Evolutionary conservation across 139 green algal species (phyloP).

Genomic region (Mesotaenium endlicherianum): DNA sequence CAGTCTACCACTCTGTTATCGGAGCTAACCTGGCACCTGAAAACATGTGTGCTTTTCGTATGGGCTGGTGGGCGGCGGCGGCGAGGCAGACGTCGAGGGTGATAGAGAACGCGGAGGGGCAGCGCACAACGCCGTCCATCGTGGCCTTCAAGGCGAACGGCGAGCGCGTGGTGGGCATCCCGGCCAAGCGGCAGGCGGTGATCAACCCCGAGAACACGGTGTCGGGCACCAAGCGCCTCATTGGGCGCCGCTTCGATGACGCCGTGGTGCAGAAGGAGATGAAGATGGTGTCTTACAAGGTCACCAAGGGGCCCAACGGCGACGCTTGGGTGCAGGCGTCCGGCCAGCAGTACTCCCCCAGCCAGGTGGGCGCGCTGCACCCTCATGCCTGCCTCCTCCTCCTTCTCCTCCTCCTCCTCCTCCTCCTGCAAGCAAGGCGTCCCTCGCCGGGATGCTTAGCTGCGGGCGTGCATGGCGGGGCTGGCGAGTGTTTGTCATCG

Average conservation of each 20-base stretch:
- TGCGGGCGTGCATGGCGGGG: too few species aligned
- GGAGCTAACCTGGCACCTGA: too few species aligned
- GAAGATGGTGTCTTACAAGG: conserved; percentile 98
- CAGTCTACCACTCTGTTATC: too few species aligned
- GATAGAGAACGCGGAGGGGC: conserved; percentile 97
- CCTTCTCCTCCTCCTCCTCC: too few species aligned
- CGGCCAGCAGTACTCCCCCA: conserved; percentile 88
- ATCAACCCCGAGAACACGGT: conserved; percentile 97
- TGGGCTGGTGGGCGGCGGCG: too few species aligned
- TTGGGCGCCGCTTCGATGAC: conserved; percentile 89
- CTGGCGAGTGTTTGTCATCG: too few species aligned
- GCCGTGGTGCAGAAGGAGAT: conserved; percentile 80
- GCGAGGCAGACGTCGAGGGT: conserved; percentile 87
- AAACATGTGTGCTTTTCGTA: too few species aligned
- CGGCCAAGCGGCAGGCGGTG: conserved; percentile 95
- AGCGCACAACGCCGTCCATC: conserved; percentile 94
- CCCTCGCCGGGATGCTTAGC: too few species aligned
- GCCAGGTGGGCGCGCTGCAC: too few species aligned
- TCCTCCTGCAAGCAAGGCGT: too few species aligned
- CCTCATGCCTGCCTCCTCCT: too few species aligned
- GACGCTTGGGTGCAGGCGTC: conserved; percentile 96
- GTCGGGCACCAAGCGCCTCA: conserved; percentile 96
- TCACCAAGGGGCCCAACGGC: conserved; percentile 82
- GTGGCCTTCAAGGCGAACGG: conserved; percentile 97
- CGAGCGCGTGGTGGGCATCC: conserved; percentile 78